A percentile compares a stretch with the other conserved stretches of the same genome.
Conservation (phyloP, 1,284 basidiomycete genomes). For the Pholiota adiposa region DNA sequence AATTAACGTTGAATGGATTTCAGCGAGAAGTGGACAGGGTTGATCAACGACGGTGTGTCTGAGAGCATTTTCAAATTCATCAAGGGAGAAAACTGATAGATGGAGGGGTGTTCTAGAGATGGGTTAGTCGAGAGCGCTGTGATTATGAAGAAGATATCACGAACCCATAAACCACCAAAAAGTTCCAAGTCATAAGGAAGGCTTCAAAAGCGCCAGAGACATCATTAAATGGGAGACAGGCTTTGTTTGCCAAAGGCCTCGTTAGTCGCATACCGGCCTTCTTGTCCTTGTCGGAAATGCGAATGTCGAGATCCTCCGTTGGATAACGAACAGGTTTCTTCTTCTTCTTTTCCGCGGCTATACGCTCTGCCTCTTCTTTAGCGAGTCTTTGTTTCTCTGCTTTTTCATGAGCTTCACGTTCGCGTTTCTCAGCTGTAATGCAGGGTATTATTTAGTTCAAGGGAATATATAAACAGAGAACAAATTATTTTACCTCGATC, state of each 20-base stretch:
- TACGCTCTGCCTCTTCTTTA: slow-evolving; percentile 72
- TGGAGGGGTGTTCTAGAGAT: slow-evolving; percentile 77
- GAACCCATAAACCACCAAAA: slow-evolving; percentile 90
- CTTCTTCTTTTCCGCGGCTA: slow-evolving; percentile 81
- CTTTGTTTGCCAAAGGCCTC: slow-evolving; percentile 70
- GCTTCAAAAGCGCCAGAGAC: slow-evolving; percentile 76
- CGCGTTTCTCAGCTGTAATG: slow-evolving; percentile 57
- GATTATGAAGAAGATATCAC: slow-evolving; percentile 33
- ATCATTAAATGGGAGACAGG: slow-evolving; percentile 77
- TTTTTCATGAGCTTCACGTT: slow-evolving; percentile 70
- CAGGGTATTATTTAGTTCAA: slow-evolving; percentile 35
- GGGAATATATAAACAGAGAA: slow-evolving; percentile 19
- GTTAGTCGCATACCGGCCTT: slow-evolving; percentile 71
- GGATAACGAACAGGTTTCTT: slow-evolving; percentile 89
- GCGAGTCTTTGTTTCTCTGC: slow-evolving; percentile 67
- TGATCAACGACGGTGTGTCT: slow-evolving; percentile 76
- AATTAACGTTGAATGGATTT: slow-evolving; percentile 89
- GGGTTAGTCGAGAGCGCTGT: slow-evolving; percentile 4
- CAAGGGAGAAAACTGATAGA: slow-evolving; percentile 90
- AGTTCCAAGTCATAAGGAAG: slow-evolving; percentile 92
- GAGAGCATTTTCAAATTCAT: slow-evolving; percentile 91
- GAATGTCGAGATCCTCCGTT: slow-evolving; percentile 83
- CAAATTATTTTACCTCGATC: slow-evolving; percentile 59
- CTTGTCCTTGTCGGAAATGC: slow-evolving; percentile 77
- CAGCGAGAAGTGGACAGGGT: slow-evolving; percentile 79